Base-by-base conservation (phyloP, 805 yeast genomes). In the Teunomyces lycoperdinae region DNA sequence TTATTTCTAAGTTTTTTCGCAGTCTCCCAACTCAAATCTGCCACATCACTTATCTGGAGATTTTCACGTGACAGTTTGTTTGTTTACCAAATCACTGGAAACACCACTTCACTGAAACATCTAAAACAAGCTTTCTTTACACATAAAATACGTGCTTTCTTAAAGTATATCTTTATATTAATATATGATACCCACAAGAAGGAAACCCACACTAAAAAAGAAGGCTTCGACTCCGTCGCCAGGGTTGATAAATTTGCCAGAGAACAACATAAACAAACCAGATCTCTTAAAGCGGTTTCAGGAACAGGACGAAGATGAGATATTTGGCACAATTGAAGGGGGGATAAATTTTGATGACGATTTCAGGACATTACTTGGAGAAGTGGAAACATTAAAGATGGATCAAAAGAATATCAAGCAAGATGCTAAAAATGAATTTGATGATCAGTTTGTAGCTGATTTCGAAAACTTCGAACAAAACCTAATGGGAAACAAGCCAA, bases 311-410 rank as follows among this genome's bases (percentile, higher is more conserved):
- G 54, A 52, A 27, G 68, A 63, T 38, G 64, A 62, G 43, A 60
- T 63, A 10, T 61, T 66, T 52, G 68, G 66, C 9, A 53, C 58
- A n/a, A 55, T 47, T 14, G 56, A 55, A 44, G 62, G 55, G 5
- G 53, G 50, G 13, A 48, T 53, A 34, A 55, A 47, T 26, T 47
- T 63, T 11, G 66, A 60, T 16, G 63, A 60, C 28, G 66, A 63
- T 16, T 64, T 64, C 53, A 57, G 59, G 36, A 64, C 66, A 11
- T 45, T 65, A 14, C 45, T 59, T 9, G 50, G 45, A 16, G 50
- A 52, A 11, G 9, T 45, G 9, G 51, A 50, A n/a, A 49, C 52
- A 7, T 33, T 52, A 40, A 52, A 44, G 16, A 14, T 42, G 16
- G 27, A 40, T 5, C 31, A 26, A 9, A n/a, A 26, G 20, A 24